Percentiles rank a stretch among this genome's conserved stretches.
These are phyloP conservation scores for Lyophyllum shimeji DNA, from an alignment of 768 basidiomycete species.

Conservation along the genomic window DNA sequence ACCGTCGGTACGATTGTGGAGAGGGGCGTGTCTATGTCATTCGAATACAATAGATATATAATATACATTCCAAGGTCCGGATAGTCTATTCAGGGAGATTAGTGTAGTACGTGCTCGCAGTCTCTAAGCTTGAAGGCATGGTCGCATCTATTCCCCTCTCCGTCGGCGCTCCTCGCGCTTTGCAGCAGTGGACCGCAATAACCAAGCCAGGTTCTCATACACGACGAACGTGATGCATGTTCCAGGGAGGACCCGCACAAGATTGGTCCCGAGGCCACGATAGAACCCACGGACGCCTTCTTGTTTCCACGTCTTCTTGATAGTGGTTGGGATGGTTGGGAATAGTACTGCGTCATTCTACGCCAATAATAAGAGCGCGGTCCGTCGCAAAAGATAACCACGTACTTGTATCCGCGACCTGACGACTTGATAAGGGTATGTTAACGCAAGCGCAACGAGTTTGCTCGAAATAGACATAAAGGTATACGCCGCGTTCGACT, in stretches of 20 bases:
- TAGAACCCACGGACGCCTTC: constrained; percentile 90
- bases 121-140: not conserved
- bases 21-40: constrained; percentile 1
- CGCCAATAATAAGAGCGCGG: not conserved
- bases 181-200: constrained; percentile 66
- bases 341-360: constrained; percentile 74
- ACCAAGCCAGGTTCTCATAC: constrained; percentile 90
- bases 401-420: constrained; percentile 89
- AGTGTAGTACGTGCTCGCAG: constrained; percentile 1
- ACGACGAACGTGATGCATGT: constrained; percentile 98
- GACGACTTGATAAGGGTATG: constrained; percentile 98
- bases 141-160: constrained; percentile 2
- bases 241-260: constrained; percentile 92
- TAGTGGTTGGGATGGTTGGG: constrained; percentile 80
- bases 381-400: not conserved
- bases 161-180: constrained; percentile 36
- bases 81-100: constrained; percentile 7
- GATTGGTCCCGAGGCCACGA: constrained; percentile 91
- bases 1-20: not conserved
- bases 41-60: constrained; percentile 1
- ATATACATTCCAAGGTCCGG: constrained; percentile 10
- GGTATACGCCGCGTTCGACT: constrained; percentile 93
- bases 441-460: constrained; percentile 74
- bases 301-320: constrained; percentile 74
- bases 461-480: constrained; percentile 92